Evolutionary conservation across 1,284 basidiomycete species (phyloP).

Genomic region (Trametes sp.): DNA sequence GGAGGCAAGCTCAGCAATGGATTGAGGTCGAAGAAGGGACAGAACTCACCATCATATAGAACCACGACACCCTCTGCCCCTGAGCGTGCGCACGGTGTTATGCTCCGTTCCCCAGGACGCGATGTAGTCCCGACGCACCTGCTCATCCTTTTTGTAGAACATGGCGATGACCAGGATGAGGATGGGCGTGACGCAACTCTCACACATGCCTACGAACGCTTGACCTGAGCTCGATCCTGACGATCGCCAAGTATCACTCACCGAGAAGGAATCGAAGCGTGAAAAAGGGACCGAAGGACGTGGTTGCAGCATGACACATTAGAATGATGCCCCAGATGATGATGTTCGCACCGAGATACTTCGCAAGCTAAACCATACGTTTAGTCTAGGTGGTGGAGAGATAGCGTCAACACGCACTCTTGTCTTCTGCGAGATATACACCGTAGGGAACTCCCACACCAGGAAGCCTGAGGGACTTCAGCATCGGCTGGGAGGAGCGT

Average conservation of each 20-base stretch:
- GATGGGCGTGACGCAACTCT: conserved; percentile 68
- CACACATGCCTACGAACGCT: conserved; percentile 61
- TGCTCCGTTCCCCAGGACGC: too few species aligned
- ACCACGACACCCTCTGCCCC: conserved; percentile 68
- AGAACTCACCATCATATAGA: conserved; percentile 67
- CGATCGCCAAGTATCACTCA: not conserved
- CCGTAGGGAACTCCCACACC: conserved; percentile 71
- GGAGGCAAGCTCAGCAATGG: not conserved
- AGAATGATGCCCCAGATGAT: conserved; percentile 67
- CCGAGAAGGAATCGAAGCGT: conserved; percentile 65
- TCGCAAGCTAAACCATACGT: conserved; percentile 51
- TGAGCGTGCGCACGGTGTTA: conserved; percentile 28
- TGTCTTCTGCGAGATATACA: conserved; percentile 64
- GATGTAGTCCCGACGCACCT: conserved; percentile 48
- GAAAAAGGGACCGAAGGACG: conserved; percentile 68
- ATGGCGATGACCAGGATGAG: conserved; percentile 71
- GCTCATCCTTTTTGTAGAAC: conserved; percentile 77
- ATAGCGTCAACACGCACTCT: conserved; percentile 7
- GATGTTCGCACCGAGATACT: conserved; percentile 70
- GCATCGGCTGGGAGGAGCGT: too few species aligned
- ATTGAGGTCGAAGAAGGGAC: too few species aligned
- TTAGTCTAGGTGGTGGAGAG: not conserved
- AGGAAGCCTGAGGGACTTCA: conserved; percentile 54
- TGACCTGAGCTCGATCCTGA: not conserved
- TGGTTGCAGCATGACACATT: conserved; percentile 66